A percentile compares a stretch with the other conserved stretches of the same genome.
Conservation (phyloP, 1,284 basidiomycete species). For the Ustilago cynodontis region DNA sequence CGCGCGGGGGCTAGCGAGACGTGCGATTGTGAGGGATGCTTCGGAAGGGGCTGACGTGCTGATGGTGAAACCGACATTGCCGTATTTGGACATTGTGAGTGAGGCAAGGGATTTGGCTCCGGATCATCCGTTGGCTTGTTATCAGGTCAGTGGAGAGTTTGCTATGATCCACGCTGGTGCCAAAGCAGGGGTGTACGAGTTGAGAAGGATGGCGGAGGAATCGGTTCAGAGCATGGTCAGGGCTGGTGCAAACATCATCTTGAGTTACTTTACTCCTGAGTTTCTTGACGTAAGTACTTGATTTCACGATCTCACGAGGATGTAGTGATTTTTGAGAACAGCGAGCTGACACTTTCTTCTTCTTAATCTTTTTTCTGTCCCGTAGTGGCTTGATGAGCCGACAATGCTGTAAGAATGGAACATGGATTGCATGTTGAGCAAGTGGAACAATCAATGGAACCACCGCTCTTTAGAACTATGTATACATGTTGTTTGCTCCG, state of each 20-base stretch:
- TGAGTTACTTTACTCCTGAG: constrained; percentile 95
- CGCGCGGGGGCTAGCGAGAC: constrained; percentile 88
- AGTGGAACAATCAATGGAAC: not conserved
- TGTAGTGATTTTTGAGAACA: not conserved
- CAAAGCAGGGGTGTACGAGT: constrained; percentile 88
- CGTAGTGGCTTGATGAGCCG: constrained; percentile 49
- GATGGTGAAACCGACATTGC: constrained; percentile 97
- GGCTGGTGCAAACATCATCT: constrained; percentile 88
- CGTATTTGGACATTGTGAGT: constrained; percentile 94
- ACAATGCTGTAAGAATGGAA: constrained; percentile 16
- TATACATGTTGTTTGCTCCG: not conserved
- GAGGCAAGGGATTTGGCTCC: constrained; percentile 86
- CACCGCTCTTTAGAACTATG: not conserved
- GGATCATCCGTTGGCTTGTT: constrained; percentile 91
- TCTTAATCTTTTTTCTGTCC: not conserved
- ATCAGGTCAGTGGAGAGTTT: constrained; percentile 83
- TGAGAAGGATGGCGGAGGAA: constrained; percentile 94
- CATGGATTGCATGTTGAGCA: not conserved
- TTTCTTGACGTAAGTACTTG: constrained; percentile 72
- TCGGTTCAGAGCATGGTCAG: constrained; percentile 88
- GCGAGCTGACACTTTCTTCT: not conserved
- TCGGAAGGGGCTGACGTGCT: constrained; percentile 97
- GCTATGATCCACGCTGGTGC: constrained; percentile 97
- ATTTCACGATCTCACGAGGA: not conserved
- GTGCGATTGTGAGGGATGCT: constrained; percentile 90